Evolutionary conservation across 306 rosid species (phyloP).

Genomic region (Cicer chorassanicum): DNA sequence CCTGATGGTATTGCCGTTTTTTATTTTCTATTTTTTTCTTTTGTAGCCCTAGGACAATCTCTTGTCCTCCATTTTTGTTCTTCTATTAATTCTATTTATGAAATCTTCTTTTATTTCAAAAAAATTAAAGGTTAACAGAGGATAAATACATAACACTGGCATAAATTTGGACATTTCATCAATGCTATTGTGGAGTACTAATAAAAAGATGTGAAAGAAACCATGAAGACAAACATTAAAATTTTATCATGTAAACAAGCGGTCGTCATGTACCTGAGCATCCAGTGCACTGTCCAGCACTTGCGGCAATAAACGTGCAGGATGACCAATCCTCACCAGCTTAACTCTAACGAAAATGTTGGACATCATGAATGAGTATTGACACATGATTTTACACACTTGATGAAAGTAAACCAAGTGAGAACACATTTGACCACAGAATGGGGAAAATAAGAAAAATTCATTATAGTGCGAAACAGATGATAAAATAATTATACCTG

Average conservation of each 20-base stretch:
- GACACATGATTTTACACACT: conserved; percentile 23
- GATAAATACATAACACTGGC: conserved; percentile 5
- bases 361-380: conserved; percentile 37
- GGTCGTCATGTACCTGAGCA: conserved; percentile 71
- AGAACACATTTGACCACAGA: conserved; percentile 34
- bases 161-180: neutral
- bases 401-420: conserved; percentile 36
- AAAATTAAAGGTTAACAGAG: neutral
- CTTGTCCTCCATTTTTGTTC: neutral
- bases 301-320: conserved; percentile 98
- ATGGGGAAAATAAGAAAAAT: conserved; percentile 8
- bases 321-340: conserved; percentile 97
- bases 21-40: neutral
- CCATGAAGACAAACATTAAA: conserved; percentile 28
- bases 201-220: neutral
- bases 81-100: neutral
- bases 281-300: conserved; percentile 96
- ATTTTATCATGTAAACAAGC: conserved; percentile 22
- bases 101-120: conserved; percentile 4
- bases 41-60: neutral
- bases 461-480: conserved; percentile 25
- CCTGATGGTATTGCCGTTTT: conserved; percentile 12
- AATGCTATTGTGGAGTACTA: neutral
- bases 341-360: conserved; percentile 67
- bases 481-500: conserved; percentile 56